phyloP scores from a whole-genome alignment of 495 filamentous ascomycete species.

The Trichoderma gamsii region DNA sequence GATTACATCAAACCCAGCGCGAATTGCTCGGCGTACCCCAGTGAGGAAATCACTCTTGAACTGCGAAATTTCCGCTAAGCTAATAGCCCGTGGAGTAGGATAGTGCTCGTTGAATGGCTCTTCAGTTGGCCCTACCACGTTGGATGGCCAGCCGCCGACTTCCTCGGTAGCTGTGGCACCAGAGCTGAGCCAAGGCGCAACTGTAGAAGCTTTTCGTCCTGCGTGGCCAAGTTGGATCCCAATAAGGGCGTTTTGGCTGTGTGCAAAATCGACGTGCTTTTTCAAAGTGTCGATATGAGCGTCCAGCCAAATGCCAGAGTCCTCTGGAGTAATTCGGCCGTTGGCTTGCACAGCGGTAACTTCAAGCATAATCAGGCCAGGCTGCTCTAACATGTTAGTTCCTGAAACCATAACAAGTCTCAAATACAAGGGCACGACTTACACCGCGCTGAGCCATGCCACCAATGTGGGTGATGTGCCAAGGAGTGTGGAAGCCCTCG shows the following conservation, averaged over 20 bases:
- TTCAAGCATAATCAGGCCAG: conserved; percentile 63
- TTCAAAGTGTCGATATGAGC: conserved; percentile 57
- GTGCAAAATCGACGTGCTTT: conserved; percentile 58
- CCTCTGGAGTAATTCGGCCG: conserved; percentile 69
- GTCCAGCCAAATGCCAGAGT: conserved; percentile 69
- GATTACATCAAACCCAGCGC: conserved; percentile 51
- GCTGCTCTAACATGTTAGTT: conserved; percentile 19
- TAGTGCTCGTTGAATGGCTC: conserved; percentile 48
- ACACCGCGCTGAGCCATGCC: conserved; percentile 58
- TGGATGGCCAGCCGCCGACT: conserved; percentile 56
- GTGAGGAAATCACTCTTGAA: conserved; percentile 51
- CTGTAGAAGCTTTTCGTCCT: conserved; percentile 61
- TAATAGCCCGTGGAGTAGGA: conserved; percentile 50
- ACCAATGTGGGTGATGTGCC: conserved; percentile 53
- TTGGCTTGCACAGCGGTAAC: conserved; percentile 61
- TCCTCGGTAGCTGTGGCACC: conserved; percentile 46
- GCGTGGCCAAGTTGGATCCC: conserved; percentile 72
- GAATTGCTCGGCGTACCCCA: conserved; percentile 47
- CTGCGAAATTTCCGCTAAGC: conserved; percentile 48
- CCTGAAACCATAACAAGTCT: not conserved
- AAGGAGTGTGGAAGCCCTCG: conserved; percentile 55
- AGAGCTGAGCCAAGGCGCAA: conserved; percentile 56
- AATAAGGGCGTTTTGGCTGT: conserved; percentile 62
- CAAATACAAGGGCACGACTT: not conserved
- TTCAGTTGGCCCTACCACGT: conserved; percentile 50